A percentile compares a stretch with the other conserved stretches of the same genome.
phyloP scores from a whole-genome alignment of 2,329 filamentous ascomycete genomes.

The Shiraia sp. region DNA sequence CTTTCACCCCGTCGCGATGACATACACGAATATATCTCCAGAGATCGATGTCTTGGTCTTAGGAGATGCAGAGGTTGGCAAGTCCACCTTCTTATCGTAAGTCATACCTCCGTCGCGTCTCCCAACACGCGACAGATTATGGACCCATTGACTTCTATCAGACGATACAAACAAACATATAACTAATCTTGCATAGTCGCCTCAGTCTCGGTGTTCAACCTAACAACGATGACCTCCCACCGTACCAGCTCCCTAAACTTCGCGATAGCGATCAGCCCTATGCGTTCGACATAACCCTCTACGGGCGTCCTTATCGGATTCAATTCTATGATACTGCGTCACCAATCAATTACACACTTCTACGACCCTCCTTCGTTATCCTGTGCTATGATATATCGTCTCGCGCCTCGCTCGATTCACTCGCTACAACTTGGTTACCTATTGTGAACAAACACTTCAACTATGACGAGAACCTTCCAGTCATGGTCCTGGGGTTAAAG shows the following conservation, averaged over 20 bases:
- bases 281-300: slow-evolving; percentile 61
- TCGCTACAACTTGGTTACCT: slow-evolving; percentile 51
- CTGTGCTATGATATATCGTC: slow-evolving; percentile 63
- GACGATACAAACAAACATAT: no score
- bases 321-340: slow-evolving; percentile 61
- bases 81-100: slow-evolving; percentile 66
- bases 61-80: slow-evolving; percentile 63
- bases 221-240: slow-evolving; percentile 31
- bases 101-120: slow-evolving; percentile 33
- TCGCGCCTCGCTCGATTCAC: slow-evolving; percentile 53
- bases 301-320: slow-evolving; percentile 58
- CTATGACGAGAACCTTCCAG: slow-evolving; percentile 55
- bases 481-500: slow-evolving; percentile 64
- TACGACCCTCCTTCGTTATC: slow-evolving; percentile 59
- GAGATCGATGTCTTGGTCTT: slow-evolving; percentile 57
- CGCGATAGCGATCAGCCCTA: slow-evolving; percentile 63
- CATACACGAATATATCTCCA: slow-evolving; percentile 21
- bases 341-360: slow-evolving; percentile 60
- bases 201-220: slow-evolving; percentile 37
- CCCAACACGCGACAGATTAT: no score
- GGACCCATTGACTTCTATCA: no score
- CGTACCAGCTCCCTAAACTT: slow-evolving; percentile 48
- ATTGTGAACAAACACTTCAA: slow-evolving; percentile 58
- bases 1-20: slow-evolving; percentile 15
- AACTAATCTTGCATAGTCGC: slow-evolving; percentile 18